A percentile compares a stretch with the other conserved stretches of the same genome.
phyloP scores from a whole-genome alignment of 2,329 filamentous ascomycete species.

The Xylaria sp. region DNA sequence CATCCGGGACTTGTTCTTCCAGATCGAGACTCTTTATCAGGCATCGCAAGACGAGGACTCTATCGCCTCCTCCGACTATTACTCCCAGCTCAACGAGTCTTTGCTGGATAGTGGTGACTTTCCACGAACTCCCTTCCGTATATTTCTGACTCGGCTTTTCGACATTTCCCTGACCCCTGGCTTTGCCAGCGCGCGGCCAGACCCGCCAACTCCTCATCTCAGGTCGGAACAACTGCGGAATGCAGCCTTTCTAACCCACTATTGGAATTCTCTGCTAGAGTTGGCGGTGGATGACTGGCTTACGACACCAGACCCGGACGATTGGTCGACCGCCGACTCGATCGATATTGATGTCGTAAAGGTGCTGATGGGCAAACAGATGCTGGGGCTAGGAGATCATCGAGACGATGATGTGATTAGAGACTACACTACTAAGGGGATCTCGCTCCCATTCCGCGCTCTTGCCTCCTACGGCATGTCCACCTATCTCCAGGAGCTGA shows the following conservation, averaged over 20 bases:
- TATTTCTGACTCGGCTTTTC: conserved; percentile 48
- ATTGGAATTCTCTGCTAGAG: conserved; percentile 46
- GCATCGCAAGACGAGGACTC: conserved; percentile 39
- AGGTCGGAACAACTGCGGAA: conserved; percentile 50
- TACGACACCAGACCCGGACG: conserved; percentile 26
- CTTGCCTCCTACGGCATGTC: conserved; percentile 40
- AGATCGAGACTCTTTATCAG: conserved; percentile 44
- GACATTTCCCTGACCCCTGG: conserved; percentile 52
- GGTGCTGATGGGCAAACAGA: conserved; percentile 17
- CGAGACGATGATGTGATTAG: conserved; percentile 8
- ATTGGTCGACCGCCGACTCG: conserved; percentile 14
- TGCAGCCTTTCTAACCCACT: conserved; percentile 43
- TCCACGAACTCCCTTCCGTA: conserved; percentile 37
- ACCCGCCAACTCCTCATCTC: conserved; percentile 41
- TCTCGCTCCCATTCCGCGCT: conserved; percentile 33
- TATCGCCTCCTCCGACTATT: conserved; percentile 43
- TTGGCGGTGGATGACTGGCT: conserved; percentile 41
- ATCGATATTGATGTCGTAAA: conserved; percentile 20
- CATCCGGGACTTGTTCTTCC: conserved; percentile 38
- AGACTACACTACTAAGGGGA: conserved; percentile 4
- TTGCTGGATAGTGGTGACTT: conserved; percentile 15
- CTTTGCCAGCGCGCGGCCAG: conserved; percentile 42
- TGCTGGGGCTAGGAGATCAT: not conserved
- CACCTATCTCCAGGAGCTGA: conserved; percentile 38
- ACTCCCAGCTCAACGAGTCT: conserved; percentile 29